These are phyloP conservation scores for Magnolia officinalis DNA, from an alignment of 164 flowering plant species.

Conservation along the genomic window DNA sequence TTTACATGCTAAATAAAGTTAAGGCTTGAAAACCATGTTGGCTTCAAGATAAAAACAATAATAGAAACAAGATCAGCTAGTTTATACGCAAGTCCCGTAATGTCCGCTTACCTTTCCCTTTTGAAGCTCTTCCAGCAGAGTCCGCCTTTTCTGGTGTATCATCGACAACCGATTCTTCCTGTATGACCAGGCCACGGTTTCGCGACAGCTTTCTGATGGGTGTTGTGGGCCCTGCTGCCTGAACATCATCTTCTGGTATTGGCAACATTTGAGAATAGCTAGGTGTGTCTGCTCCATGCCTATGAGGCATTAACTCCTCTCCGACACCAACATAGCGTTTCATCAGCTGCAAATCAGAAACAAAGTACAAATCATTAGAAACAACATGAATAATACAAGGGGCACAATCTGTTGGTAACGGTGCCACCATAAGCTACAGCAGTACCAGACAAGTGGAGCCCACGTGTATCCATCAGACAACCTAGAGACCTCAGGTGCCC, in stretches of 20 bases:
- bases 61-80: background rate
- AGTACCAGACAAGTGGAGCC: background rate
- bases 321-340: constrained; percentile 21
- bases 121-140: background rate
- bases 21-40: background rate
- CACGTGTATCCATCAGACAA: background rate
- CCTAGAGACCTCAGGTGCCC: background rate
- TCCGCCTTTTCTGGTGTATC: constrained; percentile 49
- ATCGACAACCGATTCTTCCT: constrained; percentile 47
- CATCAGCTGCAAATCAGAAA: constrained; percentile 27
- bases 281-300: background rate
- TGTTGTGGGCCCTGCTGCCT: constrained; percentile 14
- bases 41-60: background rate
- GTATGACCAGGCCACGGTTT: constrained; percentile 28
- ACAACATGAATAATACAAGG: no score
- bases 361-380: background rate
- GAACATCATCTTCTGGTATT: background rate
- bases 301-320: constrained; percentile 38
- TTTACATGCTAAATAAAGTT: background rate
- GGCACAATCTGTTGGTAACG: no score
- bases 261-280: background rate
- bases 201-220: constrained; percentile 31
- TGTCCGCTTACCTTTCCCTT: constrained; percentile 43
- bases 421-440: no score
- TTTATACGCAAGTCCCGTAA: background rate